phyloP scores from a whole-genome alignment of 1,284 basidiomycete species.

The Anthracocystis panici-leucophaei region DNA sequence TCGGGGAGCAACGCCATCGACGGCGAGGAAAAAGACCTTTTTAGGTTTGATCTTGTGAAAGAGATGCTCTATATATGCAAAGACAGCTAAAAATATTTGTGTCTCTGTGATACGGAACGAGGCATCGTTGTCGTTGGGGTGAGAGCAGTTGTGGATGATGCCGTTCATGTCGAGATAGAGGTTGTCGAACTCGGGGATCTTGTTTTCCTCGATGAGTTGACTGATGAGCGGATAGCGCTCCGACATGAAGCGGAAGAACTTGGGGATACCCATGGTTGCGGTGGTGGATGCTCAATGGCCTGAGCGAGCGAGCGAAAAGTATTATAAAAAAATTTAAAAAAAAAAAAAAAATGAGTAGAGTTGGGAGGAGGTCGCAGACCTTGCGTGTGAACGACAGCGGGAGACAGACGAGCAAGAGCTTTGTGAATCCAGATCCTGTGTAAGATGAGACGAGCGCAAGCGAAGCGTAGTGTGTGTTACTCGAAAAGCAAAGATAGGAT shows the following conservation, averaged over 20 bases:
- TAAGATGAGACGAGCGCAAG: constrained; percentile 9
- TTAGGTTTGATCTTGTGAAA: constrained; percentile 97
- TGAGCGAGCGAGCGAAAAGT: constrained; percentile 1
- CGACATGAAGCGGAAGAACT: constrained; percentile 76
- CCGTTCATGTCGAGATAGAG: constrained; percentile 97
- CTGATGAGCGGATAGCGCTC: constrained; percentile 98
- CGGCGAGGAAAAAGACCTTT: constrained; percentile 90
- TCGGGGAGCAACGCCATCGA: constrained; percentile 96
- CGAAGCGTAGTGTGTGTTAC: neutral
- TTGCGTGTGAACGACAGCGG: constrained; percentile 4
- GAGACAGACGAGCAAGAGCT: constrained; percentile 3
- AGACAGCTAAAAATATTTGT: constrained; percentile 96
- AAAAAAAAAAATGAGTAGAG: constrained; percentile 5
- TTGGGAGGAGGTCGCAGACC: neutral
- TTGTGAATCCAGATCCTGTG: neutral
- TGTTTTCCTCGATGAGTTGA: constrained; percentile 95
- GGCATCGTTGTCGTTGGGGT: constrained; percentile 92
- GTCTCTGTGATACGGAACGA: constrained; percentile 92
- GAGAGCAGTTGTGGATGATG: constrained; percentile 84
- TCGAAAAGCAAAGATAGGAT: neutral
- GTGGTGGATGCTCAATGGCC: constrained; percentile 12
- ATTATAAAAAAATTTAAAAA: no score
- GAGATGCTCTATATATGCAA: constrained; percentile 94
- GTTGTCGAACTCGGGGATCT: constrained; percentile 90
- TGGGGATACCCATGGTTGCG: constrained; percentile 66